These are phyloP conservation scores for Wickerhamiella shivajii DNA, from an alignment of 805 yeast genomes.

Conservation along the genomic window DNA sequence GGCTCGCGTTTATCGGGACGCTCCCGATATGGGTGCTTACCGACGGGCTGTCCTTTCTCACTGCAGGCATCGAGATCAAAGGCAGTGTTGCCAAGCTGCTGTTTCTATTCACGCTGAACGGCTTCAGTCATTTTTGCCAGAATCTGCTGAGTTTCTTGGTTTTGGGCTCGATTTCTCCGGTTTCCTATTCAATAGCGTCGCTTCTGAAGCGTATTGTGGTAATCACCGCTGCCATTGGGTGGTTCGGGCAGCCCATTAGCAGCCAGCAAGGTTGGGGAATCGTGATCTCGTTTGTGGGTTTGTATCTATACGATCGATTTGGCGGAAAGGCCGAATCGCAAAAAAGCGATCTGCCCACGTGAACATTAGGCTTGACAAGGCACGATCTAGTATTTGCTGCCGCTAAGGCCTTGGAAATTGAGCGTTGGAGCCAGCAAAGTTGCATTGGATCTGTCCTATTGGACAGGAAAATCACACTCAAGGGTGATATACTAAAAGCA, in stretches of 20 bases:
- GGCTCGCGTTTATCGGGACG: slow-evolving; percentile 55
- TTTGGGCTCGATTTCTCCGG: slow-evolving; percentile 66
- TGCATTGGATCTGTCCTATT: too few relatives aligned
- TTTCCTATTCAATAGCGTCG: slow-evolving; percentile 74
- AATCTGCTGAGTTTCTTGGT: slow-evolving; percentile 70
- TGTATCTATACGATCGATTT: slow-evolving; percentile 29
- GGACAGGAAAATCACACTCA: too few relatives aligned
- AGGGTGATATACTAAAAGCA: too few relatives aligned
- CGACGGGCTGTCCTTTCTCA: slow-evolving; percentile 31
- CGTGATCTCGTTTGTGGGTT: slow-evolving; percentile 27
- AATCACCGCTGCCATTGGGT: slow-evolving; percentile 60
- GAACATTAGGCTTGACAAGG: too few relatives aligned
- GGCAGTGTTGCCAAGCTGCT: slow-evolving; percentile 25
- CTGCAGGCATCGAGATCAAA: slow-evolving; percentile 11
- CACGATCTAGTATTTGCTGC: too few relatives aligned
- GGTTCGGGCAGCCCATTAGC: slow-evolving; percentile 34
- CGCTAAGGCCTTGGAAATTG: too few relatives aligned
- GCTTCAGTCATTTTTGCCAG: slow-evolving; percentile 65
- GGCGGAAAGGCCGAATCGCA: slow-evolving; percentile 21
- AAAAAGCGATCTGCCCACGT: slow-evolving; percentile 4
- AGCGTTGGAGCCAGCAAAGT: too few relatives aligned
- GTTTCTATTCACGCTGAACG: slow-evolving; percentile 43
- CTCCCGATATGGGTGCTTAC: slow-evolving; percentile 56
- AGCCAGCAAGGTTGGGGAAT: slow-evolving; percentile 30
- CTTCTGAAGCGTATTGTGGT: slow-evolving; percentile 80